Conservation (phyloP, 2,329 filamentous ascomycete species). For the Alternaria tenuissima region DNA sequence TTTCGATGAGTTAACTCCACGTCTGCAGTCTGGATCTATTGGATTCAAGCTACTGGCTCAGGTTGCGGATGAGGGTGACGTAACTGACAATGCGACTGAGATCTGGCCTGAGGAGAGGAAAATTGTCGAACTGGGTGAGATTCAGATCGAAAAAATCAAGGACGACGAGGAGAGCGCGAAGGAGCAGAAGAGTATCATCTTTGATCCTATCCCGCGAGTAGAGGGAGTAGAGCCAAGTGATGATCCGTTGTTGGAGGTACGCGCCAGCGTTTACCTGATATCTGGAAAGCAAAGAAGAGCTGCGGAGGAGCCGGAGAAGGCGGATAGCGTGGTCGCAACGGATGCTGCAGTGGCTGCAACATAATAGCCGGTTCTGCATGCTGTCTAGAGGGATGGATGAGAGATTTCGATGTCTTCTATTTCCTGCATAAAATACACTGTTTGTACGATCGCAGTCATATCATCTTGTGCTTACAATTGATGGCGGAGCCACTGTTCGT, state of each 20-base stretch:
- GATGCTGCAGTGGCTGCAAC: slow-evolving; percentile 15
- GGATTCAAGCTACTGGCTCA: slow-evolving; percentile 61
- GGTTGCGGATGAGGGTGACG: slow-evolving; percentile 59
- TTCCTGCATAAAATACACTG: background rate
- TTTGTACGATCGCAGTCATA: background rate
- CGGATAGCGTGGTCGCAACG: background rate
- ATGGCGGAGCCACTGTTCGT: background rate
- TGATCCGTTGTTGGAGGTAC: slow-evolving; percentile 65
- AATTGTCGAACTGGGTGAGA: slow-evolving; percentile 60
- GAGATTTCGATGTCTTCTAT: background rate
- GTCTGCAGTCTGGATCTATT: slow-evolving; percentile 50
- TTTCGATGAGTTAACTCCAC: slow-evolving; percentile 57
- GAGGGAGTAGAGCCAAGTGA: slow-evolving; percentile 61
- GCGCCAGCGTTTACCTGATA: slow-evolving; percentile 64
- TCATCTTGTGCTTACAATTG: background rate
- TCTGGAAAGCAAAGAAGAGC: slow-evolving; percentile 63
- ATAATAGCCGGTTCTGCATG: background rate
- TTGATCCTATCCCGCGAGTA: slow-evolving; percentile 66
- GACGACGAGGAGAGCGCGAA: slow-evolving; percentile 52
- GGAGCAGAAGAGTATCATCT: slow-evolving; percentile 63
- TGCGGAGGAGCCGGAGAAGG: slow-evolving; percentile 34
- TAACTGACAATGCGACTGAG: slow-evolving; percentile 58
- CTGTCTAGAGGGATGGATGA: background rate
- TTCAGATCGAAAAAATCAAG: slow-evolving; percentile 55
- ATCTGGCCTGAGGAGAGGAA: slow-evolving; percentile 63